These are phyloP conservation scores for Grigorovia transvaalensis DNA, from an alignment of 805 yeast species.

Conservation along the genomic window DNA sequence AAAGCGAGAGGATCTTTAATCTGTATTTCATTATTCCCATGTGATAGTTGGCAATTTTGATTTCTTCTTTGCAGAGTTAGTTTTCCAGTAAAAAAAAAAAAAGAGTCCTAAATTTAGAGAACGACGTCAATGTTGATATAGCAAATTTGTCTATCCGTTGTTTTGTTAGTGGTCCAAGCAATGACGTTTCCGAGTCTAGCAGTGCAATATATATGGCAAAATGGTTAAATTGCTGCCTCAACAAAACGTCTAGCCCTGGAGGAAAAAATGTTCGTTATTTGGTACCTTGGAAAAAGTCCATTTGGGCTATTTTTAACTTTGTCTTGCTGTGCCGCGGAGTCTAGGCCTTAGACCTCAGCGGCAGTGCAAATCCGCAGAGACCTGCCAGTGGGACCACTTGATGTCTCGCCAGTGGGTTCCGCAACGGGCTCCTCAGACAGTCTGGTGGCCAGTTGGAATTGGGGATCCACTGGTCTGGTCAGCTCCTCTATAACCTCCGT, in stretches of 20 bases:
- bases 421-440: neutral
- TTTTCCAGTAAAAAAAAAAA: too few species aligned
- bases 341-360: neutral
- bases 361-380: neutral
- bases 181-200: too few species aligned
- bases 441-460: neutral
- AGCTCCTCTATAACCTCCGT: constrained; percentile 52
- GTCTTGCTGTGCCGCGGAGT: neutral
- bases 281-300: too few species aligned
- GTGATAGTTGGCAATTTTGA: neutral
- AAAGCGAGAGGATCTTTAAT: neutral
- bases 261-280: too few species aligned
- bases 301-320: neutral
- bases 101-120: too few species aligned
- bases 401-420: neutral
- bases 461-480: constrained; percentile 44
- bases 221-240: too few species aligned
- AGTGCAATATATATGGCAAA: too few species aligned
- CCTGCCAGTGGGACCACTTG: neutral
- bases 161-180: too few species aligned
- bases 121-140: too few species aligned
- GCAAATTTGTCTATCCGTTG: too few species aligned
- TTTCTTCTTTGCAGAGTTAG: neutral
- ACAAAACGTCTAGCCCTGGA: too few species aligned
- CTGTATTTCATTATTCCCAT: neutral